phyloP scores from a whole-genome alignment of 2,329 filamentous ascomycete genomes.

The Arthrobotrys sinensis region DNA sequence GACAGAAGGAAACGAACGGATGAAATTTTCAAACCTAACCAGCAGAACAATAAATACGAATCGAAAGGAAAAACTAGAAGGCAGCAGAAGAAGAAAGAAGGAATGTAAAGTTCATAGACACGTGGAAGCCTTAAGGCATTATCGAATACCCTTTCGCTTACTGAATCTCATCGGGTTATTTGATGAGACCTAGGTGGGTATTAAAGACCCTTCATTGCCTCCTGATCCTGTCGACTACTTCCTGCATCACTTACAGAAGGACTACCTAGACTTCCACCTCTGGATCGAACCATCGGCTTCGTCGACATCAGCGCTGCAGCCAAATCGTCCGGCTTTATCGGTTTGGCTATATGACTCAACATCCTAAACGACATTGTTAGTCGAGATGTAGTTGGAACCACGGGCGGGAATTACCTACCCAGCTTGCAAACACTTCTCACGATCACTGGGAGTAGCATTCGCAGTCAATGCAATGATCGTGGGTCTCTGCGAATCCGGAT shows the following conservation, averaged over 20 bases:
- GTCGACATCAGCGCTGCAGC: conserved; percentile 79
- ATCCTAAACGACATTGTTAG: conserved; percentile 75
- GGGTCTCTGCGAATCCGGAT: conserved; percentile 74
- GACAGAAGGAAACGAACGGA: conserved; percentile 18
- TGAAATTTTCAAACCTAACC: conserved; percentile 10
- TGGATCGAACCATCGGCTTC: conserved; percentile 56
- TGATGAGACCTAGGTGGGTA: conserved; percentile 13
- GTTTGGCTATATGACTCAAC: conserved; percentile 98
- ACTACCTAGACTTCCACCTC: conserved; percentile 54
- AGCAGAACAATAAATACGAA: conserved; percentile 7
- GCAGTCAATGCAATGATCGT: conserved; percentile 97
- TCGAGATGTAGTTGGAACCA: conserved; percentile 2
- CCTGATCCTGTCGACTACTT: conserved; percentile 38
- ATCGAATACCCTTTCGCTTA: conserved; percentile 21
- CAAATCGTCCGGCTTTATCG: conserved; percentile 93
- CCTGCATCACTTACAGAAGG: conserved; percentile 51
- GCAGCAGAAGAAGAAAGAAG: not conserved
- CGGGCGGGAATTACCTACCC: conserved; percentile 34
- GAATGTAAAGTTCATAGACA: conserved; percentile 1
- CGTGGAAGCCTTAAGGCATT: conserved; percentile 24
- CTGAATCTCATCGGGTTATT: conserved; percentile 1
- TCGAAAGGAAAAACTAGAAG: not conserved
- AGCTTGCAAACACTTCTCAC: conserved; percentile 92
- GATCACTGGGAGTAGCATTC: conserved; percentile 97
- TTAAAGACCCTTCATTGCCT: conserved; percentile 23